Percentiles rank a stretch among this genome's conserved stretches.
Conservation (phyloP, 257 asterid species). For the Solanum appendiculatum region DNA sequence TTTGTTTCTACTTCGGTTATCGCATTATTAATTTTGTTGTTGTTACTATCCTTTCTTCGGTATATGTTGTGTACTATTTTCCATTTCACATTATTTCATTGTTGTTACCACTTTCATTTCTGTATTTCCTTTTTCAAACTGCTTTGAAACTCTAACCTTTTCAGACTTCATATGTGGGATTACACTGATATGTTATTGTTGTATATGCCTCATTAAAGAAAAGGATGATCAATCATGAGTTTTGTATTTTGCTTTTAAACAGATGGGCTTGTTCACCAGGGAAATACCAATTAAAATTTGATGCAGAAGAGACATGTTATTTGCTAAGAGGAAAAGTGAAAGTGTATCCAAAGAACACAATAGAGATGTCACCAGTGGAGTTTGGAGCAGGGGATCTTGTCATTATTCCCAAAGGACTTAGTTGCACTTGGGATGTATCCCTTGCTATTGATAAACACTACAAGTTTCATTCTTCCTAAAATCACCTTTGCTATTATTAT, state of each 20-base stretch:
- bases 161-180: not conserved
- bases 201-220: not conserved
- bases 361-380: conserved; percentile 43
- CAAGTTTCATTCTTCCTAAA: conserved; percentile 40
- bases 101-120: not conserved
- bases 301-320: conserved; percentile 75
- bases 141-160: not conserved
- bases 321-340: conserved; percentile 65
- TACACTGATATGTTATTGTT: not conserved
- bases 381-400: conserved; percentile 89
- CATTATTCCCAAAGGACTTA: conserved; percentile 63
- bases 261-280: conserved; percentile 96
- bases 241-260: not conserved
- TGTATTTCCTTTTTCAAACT: not conserved
- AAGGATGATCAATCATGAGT: not conserved
- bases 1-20: too few relatives aligned
- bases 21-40: not conserved
- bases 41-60: not conserved
- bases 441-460: conserved; percentile 74
- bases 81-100: not conserved
- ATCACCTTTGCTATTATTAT: not conserved
- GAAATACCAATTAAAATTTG: conserved; percentile 65
- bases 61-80: not conserved
- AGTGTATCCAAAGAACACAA: conserved; percentile 47
- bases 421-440: conserved; percentile 91